Evolutionary conservation across 2,329 filamentous ascomycete species (phyloP).

Genomic region (Trichoderma lentiforme): DNA sequence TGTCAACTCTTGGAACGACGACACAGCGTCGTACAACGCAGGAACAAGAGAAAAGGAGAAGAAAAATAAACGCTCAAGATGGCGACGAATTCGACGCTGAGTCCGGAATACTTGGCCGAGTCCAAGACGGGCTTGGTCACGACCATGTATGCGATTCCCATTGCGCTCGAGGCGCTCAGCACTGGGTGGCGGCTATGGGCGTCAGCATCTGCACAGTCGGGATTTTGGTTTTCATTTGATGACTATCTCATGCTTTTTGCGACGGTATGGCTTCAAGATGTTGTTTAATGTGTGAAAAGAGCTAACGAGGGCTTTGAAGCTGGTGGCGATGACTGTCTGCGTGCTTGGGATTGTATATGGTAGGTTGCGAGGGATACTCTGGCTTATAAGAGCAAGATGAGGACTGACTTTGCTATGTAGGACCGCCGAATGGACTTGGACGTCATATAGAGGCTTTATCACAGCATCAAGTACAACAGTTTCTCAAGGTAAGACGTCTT

Average conservation of each 20-base stretch:
- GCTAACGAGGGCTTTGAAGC: not conserved
- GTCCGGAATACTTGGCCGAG: constrained; percentile 17
- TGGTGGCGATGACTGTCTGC: constrained; percentile 12
- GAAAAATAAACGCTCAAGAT: not conserved
- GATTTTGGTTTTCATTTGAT: constrained; percentile 12
- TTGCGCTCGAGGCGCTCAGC: constrained; percentile 17
- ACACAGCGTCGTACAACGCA: not conserved
- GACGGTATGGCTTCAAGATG: constrained; percentile 8
- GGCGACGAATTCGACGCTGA: constrained; percentile 11
- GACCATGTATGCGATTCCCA: constrained; percentile 18
- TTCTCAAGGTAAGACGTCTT: not conserved
- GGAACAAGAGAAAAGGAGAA: not conserved
- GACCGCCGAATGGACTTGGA: constrained; percentile 17
- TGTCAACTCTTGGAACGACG: not conserved
- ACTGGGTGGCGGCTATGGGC: constrained; percentile 17
- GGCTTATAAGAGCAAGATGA: not conserved
- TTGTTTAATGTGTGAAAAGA: not conserved
- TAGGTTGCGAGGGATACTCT: not conserved
- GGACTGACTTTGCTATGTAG: not conserved
- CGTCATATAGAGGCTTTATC: constrained; percentile 17
- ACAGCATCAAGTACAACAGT: not conserved
- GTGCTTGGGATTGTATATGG: constrained; percentile 12
- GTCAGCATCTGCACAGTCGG: not conserved
- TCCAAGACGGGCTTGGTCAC: constrained; percentile 18
- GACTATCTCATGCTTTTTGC: constrained; percentile 22